These are phyloP conservation scores for Stephanodiscus minutulus DNA, from an alignment of 108 stramenopile species.

Conservation along the genomic window DNA sequence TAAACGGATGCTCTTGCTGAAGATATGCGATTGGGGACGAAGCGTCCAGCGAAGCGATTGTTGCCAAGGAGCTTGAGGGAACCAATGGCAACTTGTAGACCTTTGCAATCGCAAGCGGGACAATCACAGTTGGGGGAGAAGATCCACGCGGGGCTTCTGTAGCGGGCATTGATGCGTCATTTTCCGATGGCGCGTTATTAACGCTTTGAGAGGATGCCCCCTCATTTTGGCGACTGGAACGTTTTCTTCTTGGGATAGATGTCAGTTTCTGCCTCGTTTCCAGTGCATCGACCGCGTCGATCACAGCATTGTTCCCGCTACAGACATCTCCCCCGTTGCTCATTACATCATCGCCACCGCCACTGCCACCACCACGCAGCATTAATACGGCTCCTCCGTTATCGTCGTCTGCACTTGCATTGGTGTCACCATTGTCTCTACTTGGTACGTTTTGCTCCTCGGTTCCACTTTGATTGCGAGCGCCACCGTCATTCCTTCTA, in stretches of 20 bases:
- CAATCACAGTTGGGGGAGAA: constrained; percentile 1
- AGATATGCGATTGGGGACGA: constrained; percentile 41
- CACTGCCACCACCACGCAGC: background rate
- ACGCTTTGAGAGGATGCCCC: background rate
- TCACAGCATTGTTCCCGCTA: background rate
- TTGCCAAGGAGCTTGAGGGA: constrained; percentile 12
- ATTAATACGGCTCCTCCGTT: background rate
- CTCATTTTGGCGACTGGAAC: background rate
- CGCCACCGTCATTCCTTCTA: background rate
- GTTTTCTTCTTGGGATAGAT: background rate
- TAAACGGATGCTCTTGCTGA: constrained; percentile 25
- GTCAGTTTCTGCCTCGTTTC: background rate
- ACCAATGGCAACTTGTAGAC: constrained; percentile 61
- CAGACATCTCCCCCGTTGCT: background rate
- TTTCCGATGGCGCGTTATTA: background rate
- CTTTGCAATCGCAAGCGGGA: constrained; percentile 76
- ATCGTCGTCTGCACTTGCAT: background rate
- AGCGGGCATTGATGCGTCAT: background rate
- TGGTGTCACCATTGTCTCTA: background rate
- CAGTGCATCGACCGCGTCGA: background rate
- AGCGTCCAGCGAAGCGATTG: constrained; percentile 23
- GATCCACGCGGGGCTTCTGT: background rate
- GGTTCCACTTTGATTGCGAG: background rate
- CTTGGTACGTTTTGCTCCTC: constrained; percentile 1
- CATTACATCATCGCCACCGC: background rate